Evolutionary conservation across 495 filamentous ascomycete species (phyloP), one percentile per base, ranked within the genome.

Genomic region (Thozetella sp.): DNA sequence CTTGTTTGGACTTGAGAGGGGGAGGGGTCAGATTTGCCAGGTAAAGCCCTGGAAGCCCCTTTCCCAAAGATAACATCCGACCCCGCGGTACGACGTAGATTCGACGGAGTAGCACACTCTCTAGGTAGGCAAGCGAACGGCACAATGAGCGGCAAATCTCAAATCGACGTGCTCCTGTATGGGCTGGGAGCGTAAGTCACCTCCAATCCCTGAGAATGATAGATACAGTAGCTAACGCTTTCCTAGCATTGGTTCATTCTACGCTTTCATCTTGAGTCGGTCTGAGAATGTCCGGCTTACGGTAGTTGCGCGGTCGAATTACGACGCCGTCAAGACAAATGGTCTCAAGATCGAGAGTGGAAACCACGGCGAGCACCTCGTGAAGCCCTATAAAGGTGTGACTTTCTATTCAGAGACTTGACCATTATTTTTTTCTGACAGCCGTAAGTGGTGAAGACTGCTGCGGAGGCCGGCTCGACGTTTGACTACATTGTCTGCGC

Each of bases 231-330:
- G 6, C 30, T 4, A 22, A 22, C 46, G n/a, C 23, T 27, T 12
- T 53, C 25, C 54, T 56, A 57, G 57, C 62, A 59, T 61, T 6
- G 62, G 58, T 1, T 61, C 58, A 1, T 64, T 63, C 22, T 63
- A 63, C 57, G 61, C 61, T 23, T 63, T 82, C 61, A 76, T 84
- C 45, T 60, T 82, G 1, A 71, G 66, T 40, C 75, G 74, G 6
- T 66, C 69, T 50, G 60, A 72, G 17, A 67, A 72, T 20, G 77
- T 84, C 12, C 66, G 72, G 20, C 59, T 84, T n/a, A 82, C 75
- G 0, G 80, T 82, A 0, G 75, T 81, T n/a, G 81, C 81, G 3
- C 76, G 80, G 27, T 84, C 81, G 0, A 84, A 84, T 52, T 83
- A 80, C 54, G 75, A 80, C 0, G 74, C 75, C 6, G 79, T 83